Evolutionary conservation across 2,329 filamentous ascomycete species (phyloP), one percentile per base, ranked within the genome.

Genomic region (Exophiala spinifera): DNA sequence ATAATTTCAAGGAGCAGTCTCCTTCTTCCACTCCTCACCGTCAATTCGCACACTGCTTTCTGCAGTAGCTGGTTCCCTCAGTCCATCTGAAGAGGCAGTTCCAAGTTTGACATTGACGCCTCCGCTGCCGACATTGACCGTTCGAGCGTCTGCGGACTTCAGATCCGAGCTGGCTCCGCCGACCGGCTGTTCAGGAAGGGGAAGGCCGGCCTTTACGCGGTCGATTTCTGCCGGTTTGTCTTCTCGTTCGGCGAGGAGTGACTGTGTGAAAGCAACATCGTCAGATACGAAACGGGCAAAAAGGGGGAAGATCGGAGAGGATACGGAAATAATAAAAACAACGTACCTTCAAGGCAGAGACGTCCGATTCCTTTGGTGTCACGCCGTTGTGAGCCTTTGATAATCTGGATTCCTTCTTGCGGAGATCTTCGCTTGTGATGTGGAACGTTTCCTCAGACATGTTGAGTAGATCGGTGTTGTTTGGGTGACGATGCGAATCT

Each of bases 111-210:
- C 79, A 61, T 79, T 69, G 1, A 77, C 63, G 50, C 78, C 72
- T 17, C 86, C 86, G 33, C 84, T 82, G 60, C 86, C 86, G 45
- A 88, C 83, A 66, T 89, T 87, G 67, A 88, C 84, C 52, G 75
- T 88, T 59, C 81, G 74, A 28, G 78, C 78, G 65, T 92, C 87
- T 47, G 80, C 76, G 0, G 86, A 89, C 69, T 91, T 84, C 79
- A 84, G 91, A 77, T 94, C 88, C 4, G 87, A 87, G n/a, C 83
- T 74, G n/a, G 73, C 75, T 33, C 59, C 59, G 39, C 59, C 59
- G 1, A 88, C 87, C 19, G 89, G 89, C 62, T 91, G 79, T 1
- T 92, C 88, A 15, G 89, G 89, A 47, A 91, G 82, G 48, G 88
- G 87, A 28, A 95, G 84, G 72, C 90, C 89, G 70, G 84, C 74